phyloP scores from a whole-genome alignment of 2,329 filamentous ascomycete genomes.

The Ophiostoma piceae region DNA sequence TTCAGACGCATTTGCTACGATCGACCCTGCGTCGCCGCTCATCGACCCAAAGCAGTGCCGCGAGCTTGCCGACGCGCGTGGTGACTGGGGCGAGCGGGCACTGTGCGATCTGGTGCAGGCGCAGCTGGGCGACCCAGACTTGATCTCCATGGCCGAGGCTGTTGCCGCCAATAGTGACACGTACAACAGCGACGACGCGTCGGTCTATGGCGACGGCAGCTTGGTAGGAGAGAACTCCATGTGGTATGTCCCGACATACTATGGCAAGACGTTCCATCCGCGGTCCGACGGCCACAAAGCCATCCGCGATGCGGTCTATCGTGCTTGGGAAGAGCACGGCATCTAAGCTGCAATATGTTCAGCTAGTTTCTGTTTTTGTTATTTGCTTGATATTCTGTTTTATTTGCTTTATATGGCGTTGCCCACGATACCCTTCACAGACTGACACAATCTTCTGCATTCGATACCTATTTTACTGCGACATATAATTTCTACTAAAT shows the following conservation, averaged over 20 bases:
- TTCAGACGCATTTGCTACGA: background rate
- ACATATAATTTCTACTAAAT: background rate
- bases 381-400: background rate
- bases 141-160: background rate
- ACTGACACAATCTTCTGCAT: background rate
- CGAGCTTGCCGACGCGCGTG: background rate
- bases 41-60: background rate
- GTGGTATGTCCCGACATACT: conserved; percentile 34
- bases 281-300: conserved; percentile 38
- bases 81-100: background rate
- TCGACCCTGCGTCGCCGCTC: background rate
- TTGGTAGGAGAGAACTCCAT: conserved; percentile 35
- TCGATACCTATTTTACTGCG: background rate
- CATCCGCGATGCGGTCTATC: conserved; percentile 36
- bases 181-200: background rate
- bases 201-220: background rate
- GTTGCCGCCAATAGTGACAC: background rate
- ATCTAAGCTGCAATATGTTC: background rate
- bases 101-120: background rate
- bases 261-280: conserved; percentile 28
- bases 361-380: background rate
- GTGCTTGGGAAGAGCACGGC: conserved; percentile 31
- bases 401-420: background rate
- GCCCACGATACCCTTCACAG: background rate
- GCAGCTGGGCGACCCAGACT: background rate